These are phyloP conservation scores for Scheffersomyces amazonensis DNA, from an alignment of 805 yeast genomes.

Conservation along the genomic window DNA sequence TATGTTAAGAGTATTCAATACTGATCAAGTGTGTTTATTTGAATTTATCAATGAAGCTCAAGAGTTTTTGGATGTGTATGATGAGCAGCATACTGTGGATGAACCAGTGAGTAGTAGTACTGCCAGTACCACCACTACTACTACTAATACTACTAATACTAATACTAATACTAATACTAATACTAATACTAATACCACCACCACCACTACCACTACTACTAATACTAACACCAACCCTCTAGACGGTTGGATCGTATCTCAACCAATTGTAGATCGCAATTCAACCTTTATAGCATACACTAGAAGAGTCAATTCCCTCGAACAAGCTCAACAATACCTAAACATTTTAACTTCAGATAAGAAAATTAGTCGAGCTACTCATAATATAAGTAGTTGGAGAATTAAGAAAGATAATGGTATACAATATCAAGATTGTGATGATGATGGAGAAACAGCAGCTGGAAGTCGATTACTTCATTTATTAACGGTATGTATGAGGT, in stretches of 20 bases:
- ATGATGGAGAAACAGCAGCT: slow-evolving; percentile 97
- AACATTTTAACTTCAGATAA: slow-evolving; percentile 57
- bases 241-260: slow-evolving; percentile 76
- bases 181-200: no score
- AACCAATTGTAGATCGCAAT: slow-evolving; percentile 76
- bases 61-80: slow-evolving; percentile 37
- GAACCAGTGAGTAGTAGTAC: neutral
- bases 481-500: slow-evolving; percentile 47
- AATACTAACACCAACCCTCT: slow-evolving; percentile 56
- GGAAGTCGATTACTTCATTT: slow-evolving; percentile 84
- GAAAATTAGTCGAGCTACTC: slow-evolving; percentile 65
- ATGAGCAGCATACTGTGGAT: slow-evolving; percentile 5
- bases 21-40: slow-evolving; percentile 74
- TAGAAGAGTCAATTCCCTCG: slow-evolving; percentile 56
- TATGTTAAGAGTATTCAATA: slow-evolving; percentile 48
- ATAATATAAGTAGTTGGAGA: slow-evolving; percentile 87
- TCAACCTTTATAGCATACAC: slow-evolving; percentile 85
- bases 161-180: no score
- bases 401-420: slow-evolving; percentile 56
- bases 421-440: slow-evolving; percentile 82
- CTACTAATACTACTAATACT: no score
- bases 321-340: slow-evolving; percentile 59
- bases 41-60: slow-evolving; percentile 72
- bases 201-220: neutral
- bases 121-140: no score